phyloP scores from a whole-genome alignment of 192 early-diverging fungal genomes.

The Podila epigama region DNA sequence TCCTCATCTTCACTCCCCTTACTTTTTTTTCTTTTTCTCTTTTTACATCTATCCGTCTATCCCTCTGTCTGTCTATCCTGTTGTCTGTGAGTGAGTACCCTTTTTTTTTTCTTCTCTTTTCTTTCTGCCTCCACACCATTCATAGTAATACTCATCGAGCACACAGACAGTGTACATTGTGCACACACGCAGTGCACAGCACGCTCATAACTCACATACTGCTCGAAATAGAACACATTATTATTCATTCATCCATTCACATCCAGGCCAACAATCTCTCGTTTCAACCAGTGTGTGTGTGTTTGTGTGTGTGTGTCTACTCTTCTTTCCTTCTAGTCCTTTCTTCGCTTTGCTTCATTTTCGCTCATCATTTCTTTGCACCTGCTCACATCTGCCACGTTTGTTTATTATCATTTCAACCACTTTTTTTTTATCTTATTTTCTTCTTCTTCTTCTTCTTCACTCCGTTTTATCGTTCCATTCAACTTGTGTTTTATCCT shows the following conservation, averaged over 20 bases:
- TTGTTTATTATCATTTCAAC: background rate
- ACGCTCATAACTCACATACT: background rate
- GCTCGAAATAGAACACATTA: background rate
- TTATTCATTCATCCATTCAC: background rate
- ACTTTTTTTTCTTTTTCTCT: background rate
- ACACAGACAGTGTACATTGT: too few relatives aligned
- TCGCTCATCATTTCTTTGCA: background rate
- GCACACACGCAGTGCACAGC: background rate
- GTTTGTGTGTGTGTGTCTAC: background rate
- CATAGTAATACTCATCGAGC: too few relatives aligned
- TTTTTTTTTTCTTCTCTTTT: too few relatives aligned
- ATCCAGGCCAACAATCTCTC: background rate
- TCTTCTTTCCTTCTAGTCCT: slow-evolving; percentile 7
- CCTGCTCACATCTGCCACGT: background rate
- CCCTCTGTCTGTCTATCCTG: background rate
- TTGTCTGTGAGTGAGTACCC: background rate
- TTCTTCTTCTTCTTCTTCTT: background rate
- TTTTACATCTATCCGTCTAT: background rate
- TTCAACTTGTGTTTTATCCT: too few relatives aligned
- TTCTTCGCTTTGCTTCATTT: slow-evolving; percentile 3
- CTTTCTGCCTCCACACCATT: too few relatives aligned
- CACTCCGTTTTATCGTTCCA: background rate
- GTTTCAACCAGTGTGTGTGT: background rate
- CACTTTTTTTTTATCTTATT: background rate
- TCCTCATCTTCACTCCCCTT: background rate